A percentile compares a stretch with the other conserved stretches of the same genome.
Evolutionary conservation across 495 filamentous ascomycete species (phyloP).

Genomic region (Durotheca rogersii): DNA sequence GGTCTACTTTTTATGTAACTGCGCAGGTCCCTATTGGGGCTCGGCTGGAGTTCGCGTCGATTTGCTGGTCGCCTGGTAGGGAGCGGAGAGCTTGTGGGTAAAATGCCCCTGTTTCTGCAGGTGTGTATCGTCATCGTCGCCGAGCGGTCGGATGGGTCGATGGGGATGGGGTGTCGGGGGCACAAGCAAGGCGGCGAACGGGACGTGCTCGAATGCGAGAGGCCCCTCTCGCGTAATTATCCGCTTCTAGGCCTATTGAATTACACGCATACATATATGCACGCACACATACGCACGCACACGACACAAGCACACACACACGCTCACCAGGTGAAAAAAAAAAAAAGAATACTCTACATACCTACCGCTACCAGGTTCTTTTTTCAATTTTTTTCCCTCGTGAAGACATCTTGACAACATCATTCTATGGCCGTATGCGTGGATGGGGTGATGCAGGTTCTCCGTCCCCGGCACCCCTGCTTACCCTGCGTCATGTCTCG

Average conservation of each 20-base stretch:
- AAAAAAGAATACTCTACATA: too few species aligned
- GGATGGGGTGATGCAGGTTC: too few species aligned
- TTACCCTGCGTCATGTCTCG: too few species aligned
- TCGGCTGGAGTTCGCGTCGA: conserved; percentile 1
- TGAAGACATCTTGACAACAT: too few species aligned
- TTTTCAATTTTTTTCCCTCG: too few species aligned
- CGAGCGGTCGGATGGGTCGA: conserved; percentile 20
- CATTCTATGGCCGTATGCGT: too few species aligned
- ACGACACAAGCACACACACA: too few species aligned
- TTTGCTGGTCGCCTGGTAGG: conserved; percentile 1
- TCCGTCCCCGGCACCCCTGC: too few species aligned
- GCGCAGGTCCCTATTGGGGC: conserved; percentile 14
- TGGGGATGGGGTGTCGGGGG: background rate
- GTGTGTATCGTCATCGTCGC: conserved; percentile 17
- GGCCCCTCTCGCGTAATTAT: conserved; percentile 26
- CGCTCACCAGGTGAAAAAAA: too few species aligned
- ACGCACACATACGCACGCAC: conserved; percentile 2
- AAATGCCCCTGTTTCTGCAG: conserved; percentile 11
- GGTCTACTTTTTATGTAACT: conserved; percentile 14
- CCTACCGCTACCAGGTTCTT: too few species aligned
- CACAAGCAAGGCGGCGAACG: conserved; percentile 11
- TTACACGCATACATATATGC: background rate
- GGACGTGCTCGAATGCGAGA: conserved; percentile 9
- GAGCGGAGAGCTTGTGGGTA: conserved; percentile 16
- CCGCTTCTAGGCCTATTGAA: conserved; percentile 15